A percentile compares a stretch with the other conserved stretches of the same genome.
Evolutionary conservation across 2,329 filamentous ascomycete species (phyloP).

Genomic region (Nothophaeocryptopus gaeumannii): DNA sequence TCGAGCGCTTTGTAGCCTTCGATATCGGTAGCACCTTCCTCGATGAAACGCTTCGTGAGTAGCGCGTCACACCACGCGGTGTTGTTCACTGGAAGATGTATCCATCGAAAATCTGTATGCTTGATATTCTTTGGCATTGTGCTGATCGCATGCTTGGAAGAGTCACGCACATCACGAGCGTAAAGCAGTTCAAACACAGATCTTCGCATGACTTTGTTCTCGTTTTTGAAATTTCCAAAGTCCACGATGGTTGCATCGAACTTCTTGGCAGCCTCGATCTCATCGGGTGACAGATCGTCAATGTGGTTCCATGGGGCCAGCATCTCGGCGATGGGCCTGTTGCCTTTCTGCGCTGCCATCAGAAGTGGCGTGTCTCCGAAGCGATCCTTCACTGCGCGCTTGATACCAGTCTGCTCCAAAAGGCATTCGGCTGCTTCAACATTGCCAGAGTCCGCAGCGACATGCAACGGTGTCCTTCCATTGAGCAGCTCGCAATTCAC

Average conservation of each 20-base stretch:
- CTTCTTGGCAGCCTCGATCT: slow-evolving; percentile 22
- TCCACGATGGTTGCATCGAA: slow-evolving; percentile 26
- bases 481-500: slow-evolving; percentile 27
- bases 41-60: slow-evolving; percentile 63
- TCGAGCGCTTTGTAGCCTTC: slow-evolving; percentile 63
- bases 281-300: slow-evolving; percentile 21
- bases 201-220: slow-evolving; percentile 25
- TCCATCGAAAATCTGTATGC: slow-evolving; percentile 44
- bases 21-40: slow-evolving; percentile 60
- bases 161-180: slow-evolving; percentile 17
- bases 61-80: slow-evolving; percentile 63
- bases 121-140: slow-evolving; percentile 42
- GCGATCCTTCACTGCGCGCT: slow-evolving; percentile 39
- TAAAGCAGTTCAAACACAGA: slow-evolving; percentile 27
- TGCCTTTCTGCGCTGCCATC: slow-evolving; percentile 40
- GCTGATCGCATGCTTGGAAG: slow-evolving; percentile 21
- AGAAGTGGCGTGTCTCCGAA: slow-evolving; percentile 46
- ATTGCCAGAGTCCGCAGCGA: slow-evolving; percentile 30
- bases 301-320: slow-evolving; percentile 43
- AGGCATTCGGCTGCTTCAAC: slow-evolving; percentile 23
- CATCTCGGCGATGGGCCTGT: slow-evolving; percentile 42
- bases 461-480: slow-evolving; percentile 28
- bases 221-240: slow-evolving; percentile 28
- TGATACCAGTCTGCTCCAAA: slow-evolving; percentile 30
- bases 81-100: slow-evolving; percentile 49